Conservation (phyloP, 148 eudicot species). For the Polygonum aviculare region DNA sequence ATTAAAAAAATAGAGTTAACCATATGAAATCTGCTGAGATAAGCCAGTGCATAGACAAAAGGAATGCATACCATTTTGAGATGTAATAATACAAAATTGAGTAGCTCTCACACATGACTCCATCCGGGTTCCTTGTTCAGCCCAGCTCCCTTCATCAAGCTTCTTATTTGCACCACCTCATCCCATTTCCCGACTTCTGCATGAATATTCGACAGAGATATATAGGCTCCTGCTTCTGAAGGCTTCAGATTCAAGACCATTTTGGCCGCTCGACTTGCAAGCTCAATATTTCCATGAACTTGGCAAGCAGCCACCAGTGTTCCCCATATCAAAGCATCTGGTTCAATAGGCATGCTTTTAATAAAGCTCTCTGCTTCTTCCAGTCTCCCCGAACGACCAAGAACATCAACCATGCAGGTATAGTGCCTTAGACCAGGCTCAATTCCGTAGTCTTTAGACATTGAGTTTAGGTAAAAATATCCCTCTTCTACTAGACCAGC, state of each 20-base stretch:
- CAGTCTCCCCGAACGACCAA: slow-evolving; percentile 74
- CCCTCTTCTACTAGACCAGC: slow-evolving; percentile 77
- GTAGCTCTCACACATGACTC: slow-evolving; percentile 44
- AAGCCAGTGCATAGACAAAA: not conserved
- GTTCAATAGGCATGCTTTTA: slow-evolving; percentile 50
- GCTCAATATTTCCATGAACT: slow-evolving; percentile 68
- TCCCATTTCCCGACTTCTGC: slow-evolving; percentile 86
- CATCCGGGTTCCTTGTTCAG: slow-evolving; percentile 68
- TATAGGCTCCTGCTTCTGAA: slow-evolving; percentile 43
- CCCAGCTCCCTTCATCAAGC: slow-evolving; percentile 43
- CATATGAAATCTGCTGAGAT: no score
- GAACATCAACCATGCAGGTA: slow-evolving; percentile 84
- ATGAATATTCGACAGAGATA: slow-evolving; percentile 59
- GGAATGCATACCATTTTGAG: not conserved
- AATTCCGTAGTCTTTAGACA: slow-evolving; percentile 54
- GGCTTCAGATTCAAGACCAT: slow-evolving; percentile 61
- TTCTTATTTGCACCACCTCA: slow-evolving; percentile 48
- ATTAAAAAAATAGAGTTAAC: no score
- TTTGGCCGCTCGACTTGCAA: slow-evolving; percentile 56
- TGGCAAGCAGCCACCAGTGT: slow-evolving; percentile 75
- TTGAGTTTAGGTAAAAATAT: slow-evolving; percentile 58
- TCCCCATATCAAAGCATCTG: slow-evolving; percentile 65
- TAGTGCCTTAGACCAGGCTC: slow-evolving; percentile 63
- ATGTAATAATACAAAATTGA: not conserved
- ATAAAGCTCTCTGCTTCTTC: slow-evolving; percentile 68